Percentiles rank a stretch among this genome's conserved stretches.
Evolutionary conservation across 2,329 filamentous ascomycete genomes (phyloP).

Genomic region (Tolypocladium ovalisporum): DNA sequence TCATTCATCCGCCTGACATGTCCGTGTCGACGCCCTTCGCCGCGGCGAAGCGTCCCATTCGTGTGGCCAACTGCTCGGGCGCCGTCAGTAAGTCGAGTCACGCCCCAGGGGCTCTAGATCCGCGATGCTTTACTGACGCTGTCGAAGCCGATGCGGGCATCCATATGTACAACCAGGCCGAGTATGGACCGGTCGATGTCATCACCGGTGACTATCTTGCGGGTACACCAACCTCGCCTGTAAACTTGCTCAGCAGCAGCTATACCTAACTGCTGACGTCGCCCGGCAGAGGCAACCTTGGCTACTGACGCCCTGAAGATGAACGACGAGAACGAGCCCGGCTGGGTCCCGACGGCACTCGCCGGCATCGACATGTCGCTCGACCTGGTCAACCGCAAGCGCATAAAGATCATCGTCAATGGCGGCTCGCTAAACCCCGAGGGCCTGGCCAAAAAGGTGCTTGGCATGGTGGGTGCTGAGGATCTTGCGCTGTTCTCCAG

Average conservation of each 20-base stretch:
- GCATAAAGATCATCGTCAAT: conserved; percentile 45
- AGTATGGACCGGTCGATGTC: conserved; percentile 27
- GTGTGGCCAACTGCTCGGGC: conserved; percentile 15
- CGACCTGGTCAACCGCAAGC: conserved; percentile 26
- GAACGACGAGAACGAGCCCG: conserved; percentile 3
- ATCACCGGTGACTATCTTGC: conserved; percentile 33
- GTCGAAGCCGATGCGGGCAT: conserved; percentile 8
- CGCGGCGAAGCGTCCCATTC: conserved; percentile 6
- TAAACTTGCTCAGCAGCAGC: background rate
- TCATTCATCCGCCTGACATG: background rate
- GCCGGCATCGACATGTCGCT: conserved; percentile 13
- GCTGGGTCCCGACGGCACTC: conserved; percentile 11
- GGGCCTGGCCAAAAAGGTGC: conserved; percentile 29
- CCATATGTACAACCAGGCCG: conserved; percentile 19
- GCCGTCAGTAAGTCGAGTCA: conserved; percentile 7
- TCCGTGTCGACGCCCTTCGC: background rate
- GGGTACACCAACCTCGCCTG: conserved; percentile 4
- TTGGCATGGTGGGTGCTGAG: conserved; percentile 5
- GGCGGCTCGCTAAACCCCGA: conserved; percentile 44
- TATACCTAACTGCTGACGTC: conserved; percentile 6
- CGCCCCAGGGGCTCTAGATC: background rate
- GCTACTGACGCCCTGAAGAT: conserved; percentile 9
- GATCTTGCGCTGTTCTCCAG: background rate
- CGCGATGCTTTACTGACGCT: background rate
- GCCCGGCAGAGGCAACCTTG: conserved; percentile 15